A percentile compares a stretch with the other conserved stretches of the same genome.
phyloP scores from a whole-genome alignment of 768 basidiomycete genomes.

The Arthromyces matolae region DNA sequence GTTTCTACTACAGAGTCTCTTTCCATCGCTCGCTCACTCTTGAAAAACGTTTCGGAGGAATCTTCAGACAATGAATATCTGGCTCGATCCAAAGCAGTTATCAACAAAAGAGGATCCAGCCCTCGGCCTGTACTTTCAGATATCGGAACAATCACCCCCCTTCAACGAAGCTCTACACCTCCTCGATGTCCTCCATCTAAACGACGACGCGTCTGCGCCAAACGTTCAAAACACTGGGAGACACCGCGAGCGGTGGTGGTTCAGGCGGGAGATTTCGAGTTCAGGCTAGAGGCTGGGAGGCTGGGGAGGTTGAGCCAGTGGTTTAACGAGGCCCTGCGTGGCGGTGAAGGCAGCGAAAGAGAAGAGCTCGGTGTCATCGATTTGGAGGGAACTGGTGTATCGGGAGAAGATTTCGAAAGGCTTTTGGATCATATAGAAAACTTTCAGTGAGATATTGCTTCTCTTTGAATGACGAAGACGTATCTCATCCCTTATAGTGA shows the following conservation, averaged over 20 bases:
- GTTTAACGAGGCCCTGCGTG: slow-evolving; percentile 23
- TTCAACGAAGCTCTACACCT: background rate
- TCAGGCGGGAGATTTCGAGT: slow-evolving; percentile 29
- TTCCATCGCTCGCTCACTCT: too few species aligned
- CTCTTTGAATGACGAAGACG: background rate
- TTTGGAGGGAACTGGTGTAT: slow-evolving; percentile 19
- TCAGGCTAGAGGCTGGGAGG: slow-evolving; percentile 33
- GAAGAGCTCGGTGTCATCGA: slow-evolving; percentile 3
- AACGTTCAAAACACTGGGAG: slow-evolving; percentile 25
- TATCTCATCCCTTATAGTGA: slow-evolving; percentile 10
- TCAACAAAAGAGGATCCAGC: too few species aligned
- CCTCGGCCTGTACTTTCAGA: too few species aligned
- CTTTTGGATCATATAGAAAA: slow-evolving; percentile 31
- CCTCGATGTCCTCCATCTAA: background rate
- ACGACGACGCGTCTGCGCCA: background rate
- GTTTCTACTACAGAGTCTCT: too few species aligned
- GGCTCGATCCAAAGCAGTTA: too few species aligned
- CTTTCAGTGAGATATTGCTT: slow-evolving; percentile 18
- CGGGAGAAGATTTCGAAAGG: slow-evolving; percentile 28
- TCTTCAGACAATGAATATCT: too few species aligned
- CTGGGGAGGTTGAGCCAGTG: slow-evolving; percentile 28
- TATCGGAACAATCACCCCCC: background rate
- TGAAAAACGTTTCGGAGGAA: too few species aligned
- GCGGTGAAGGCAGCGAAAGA: too few species aligned
- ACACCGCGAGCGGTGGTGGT: slow-evolving; percentile 33